These are phyloP conservation scores for Phytophthora fragariae DNA, from an alignment of 352 stramenopile genomes.

Conservation along the genomic window DNA sequence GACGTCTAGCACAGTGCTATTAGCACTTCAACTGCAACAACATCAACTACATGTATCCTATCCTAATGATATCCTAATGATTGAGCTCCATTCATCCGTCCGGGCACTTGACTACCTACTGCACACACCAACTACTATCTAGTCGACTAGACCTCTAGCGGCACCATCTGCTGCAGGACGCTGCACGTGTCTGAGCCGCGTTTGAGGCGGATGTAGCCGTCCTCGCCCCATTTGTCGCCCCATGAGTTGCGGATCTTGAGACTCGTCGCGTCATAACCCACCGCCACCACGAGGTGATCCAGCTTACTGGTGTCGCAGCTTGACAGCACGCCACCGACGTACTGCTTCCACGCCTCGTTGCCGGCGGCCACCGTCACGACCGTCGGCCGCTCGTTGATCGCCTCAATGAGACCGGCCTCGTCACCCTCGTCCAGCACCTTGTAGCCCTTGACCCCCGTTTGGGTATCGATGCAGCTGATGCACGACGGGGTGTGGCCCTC, in stretches of 20 bases:
- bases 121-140: neutral
- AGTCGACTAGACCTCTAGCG: conserved; percentile 37
- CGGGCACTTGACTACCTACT: neutral
- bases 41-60: neutral
- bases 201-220: conserved; percentile 92
- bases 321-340: conserved; percentile 91
- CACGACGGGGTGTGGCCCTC: conserved; percentile 33
- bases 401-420: conserved; percentile 76
- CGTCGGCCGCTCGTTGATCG: conserved; percentile 92
- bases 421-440: conserved; percentile 56
- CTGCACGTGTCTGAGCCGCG: conserved; percentile 54
- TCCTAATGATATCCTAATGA: neutral
- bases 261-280: conserved; percentile 90
- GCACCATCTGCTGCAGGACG: conserved; percentile 57
- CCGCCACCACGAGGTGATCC: conserved; percentile 96
- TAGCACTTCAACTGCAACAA: neutral
- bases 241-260: conserved; percentile 98
- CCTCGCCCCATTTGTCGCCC: conserved; percentile 92
- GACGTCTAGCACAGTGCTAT: neutral
- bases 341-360: conserved; percentile 95
- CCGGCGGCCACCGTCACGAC: conserved; percentile 93
- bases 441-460: conserved; percentile 48
- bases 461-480: conserved; percentile 24
- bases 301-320: conserved; percentile 79
- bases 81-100: neutral